These are phyloP conservation scores for Penicillium robsamsonii DNA, from an alignment of 495 filamentous ascomycete species.

Conservation along the genomic window DNA sequence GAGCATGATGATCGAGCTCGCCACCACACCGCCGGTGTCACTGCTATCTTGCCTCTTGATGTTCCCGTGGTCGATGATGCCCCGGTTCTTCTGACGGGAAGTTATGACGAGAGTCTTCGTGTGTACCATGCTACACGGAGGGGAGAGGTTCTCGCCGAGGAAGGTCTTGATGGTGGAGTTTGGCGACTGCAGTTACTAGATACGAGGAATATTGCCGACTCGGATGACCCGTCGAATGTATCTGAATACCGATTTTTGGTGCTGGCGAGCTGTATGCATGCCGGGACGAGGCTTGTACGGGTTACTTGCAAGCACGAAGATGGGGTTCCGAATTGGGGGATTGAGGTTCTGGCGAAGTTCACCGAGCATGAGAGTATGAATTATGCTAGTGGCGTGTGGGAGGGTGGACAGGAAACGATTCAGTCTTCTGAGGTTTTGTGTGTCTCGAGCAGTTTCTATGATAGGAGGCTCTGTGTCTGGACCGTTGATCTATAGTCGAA, in stretches of 20 bases:
- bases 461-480: slow-evolving; percentile 81
- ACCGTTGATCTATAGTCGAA: slow-evolving; percentile 28
- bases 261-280: slow-evolving; percentile 93
- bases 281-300: slow-evolving; percentile 67
- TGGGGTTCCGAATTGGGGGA: slow-evolving; percentile 46
- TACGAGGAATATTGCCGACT: slow-evolving; percentile 10
- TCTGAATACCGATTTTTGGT: slow-evolving; percentile 48
- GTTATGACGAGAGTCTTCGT: slow-evolving; percentile 85
- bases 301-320: slow-evolving; percentile 35
- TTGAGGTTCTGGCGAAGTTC: slow-evolving; percentile 69
- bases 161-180: slow-evolving; percentile 77
- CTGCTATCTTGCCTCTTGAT: slow-evolving; percentile 71
- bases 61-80: slow-evolving; percentile 34
- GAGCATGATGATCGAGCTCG: slow-evolving; percentile 39
- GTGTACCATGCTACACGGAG: slow-evolving; percentile 50
- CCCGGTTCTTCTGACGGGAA: slow-evolving; percentile 73
- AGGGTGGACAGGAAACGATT: slow-evolving; percentile 19
- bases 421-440: slow-evolving; percentile 42
- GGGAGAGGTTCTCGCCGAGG: slow-evolving; percentile 54
- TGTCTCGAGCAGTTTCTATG: slow-evolving; percentile 89
- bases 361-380: slow-evolving; percentile 94
- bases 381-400: slow-evolving; percentile 79
- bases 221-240: slow-evolving; percentile 3
- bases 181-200: slow-evolving; percentile 75
- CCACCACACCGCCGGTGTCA: slow-evolving; percentile 79